These are phyloP conservation scores for Paradendryphiella salina DNA, from an alignment of 2,329 filamentous ascomycete species.

Conservation along the genomic window DNA sequence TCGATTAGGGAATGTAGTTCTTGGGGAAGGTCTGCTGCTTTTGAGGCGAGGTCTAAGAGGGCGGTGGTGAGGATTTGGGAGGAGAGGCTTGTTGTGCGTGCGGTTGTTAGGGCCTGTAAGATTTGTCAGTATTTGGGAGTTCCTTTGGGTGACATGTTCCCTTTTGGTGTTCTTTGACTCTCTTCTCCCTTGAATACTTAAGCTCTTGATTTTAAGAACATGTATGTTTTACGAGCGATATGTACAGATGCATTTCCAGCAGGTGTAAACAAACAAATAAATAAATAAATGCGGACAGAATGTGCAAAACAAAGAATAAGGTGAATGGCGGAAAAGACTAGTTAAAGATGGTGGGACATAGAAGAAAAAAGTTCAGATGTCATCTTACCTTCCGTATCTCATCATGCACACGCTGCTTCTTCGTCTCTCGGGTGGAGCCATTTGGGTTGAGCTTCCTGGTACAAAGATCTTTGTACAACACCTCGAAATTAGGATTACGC, in stretches of 20 bases:
- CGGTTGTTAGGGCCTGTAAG: constrained; percentile 44
- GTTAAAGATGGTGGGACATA: no score
- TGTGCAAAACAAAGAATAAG: not conserved
- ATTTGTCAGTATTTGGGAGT: constrained; percentile 4
- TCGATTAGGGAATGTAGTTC: constrained; percentile 51
- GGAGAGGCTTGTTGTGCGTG: constrained; percentile 40
- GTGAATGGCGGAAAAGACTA: not conserved
- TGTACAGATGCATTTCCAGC: not conserved
- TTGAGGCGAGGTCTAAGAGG: constrained; percentile 42
- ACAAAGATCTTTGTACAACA: constrained; percentile 52
- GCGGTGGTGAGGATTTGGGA: constrained; percentile 42
- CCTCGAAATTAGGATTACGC: constrained; percentile 51
- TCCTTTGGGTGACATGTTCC: no score
- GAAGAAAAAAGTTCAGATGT: not conserved
- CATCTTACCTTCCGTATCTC: constrained; percentile 45
- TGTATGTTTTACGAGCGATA: not conserved
- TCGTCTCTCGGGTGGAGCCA: constrained; percentile 50
- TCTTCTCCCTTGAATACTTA: not conserved
- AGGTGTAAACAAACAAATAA: constrained; percentile 4
- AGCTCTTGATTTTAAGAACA: not conserved
- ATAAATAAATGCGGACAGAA: not conserved
- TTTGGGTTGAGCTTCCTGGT: constrained; percentile 50
- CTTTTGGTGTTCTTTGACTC: no score
- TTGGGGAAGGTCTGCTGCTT: constrained; percentile 43
- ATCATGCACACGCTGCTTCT: constrained; percentile 49